phyloP scores from a whole-genome alignment of 345 rosid species.

The Bretschneidera sinensis region DNA sequence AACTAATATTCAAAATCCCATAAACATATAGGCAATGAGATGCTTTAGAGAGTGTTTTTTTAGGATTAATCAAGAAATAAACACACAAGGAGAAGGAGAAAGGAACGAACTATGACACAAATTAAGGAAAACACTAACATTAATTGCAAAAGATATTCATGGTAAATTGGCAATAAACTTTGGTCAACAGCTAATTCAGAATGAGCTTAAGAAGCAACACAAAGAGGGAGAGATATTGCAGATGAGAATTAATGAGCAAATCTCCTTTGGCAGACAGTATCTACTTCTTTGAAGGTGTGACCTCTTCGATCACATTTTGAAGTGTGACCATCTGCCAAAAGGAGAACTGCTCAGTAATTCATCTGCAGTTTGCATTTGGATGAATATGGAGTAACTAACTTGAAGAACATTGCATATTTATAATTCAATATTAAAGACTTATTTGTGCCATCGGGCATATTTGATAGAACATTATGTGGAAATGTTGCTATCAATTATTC shows the following conservation, averaged over 20 bases:
- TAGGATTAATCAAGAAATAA: too few species aligned
- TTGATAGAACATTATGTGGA: background rate
- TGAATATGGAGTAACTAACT: too few species aligned
- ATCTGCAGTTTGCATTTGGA: constrained; percentile 5
- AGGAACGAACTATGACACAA: too few species aligned
- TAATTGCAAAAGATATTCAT: too few species aligned
- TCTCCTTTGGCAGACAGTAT: constrained; percentile 25
- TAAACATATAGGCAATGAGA: too few species aligned
- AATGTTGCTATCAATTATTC: constrained; percentile 7
- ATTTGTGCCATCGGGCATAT: background rate
- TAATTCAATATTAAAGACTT: background rate
- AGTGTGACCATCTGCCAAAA: constrained; percentile 1
- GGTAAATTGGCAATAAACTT: too few species aligned
- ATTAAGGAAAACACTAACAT: too few species aligned
- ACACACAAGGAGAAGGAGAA: too few species aligned
- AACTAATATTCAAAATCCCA: too few species aligned
- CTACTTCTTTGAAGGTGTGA: background rate
- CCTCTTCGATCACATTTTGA: background rate
- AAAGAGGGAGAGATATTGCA: constrained; percentile 1
- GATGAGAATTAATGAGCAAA: constrained; percentile 24
- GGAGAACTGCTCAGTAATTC: constrained; percentile 11
- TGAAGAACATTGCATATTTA: background rate
- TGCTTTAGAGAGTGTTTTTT: too few species aligned
- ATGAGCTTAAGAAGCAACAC: too few species aligned
- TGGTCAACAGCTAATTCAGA: too few species aligned